Evolutionary conservation across 2,329 filamentous ascomycete species (phyloP).

Genomic region (Sporothrix brasiliensis): DNA sequence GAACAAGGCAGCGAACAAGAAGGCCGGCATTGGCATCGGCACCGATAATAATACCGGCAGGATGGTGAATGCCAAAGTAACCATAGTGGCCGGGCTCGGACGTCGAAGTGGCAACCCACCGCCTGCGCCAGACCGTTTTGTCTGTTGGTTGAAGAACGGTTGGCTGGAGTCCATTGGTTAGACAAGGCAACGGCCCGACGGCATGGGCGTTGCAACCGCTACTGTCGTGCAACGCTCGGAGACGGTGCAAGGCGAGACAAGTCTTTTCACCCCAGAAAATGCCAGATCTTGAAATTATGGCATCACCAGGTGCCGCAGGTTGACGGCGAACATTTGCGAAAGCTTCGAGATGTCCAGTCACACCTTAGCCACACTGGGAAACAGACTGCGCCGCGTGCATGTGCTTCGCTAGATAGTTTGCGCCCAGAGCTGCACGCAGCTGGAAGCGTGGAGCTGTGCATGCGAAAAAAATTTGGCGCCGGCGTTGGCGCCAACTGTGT

Average conservation of each 20-base stretch:
- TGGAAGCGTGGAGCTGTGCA: constrained; percentile 16
- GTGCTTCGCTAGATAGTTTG: constrained; percentile 17
- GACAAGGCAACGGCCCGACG: background rate
- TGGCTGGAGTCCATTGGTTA: background rate
- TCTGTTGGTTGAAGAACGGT: background rate
- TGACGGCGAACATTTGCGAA: background rate
- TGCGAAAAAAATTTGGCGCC: background rate
- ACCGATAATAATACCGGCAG: constrained; percentile 6
- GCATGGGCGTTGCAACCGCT: background rate
- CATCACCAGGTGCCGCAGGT: background rate
- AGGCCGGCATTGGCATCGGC: background rate
- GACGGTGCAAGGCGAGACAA: background rate
- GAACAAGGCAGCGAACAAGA: background rate
- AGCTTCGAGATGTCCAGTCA: background rate
- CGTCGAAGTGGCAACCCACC: background rate
- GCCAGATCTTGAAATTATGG: background rate
- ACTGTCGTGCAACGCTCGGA: background rate
- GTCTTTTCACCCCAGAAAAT: background rate
- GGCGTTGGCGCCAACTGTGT: background rate
- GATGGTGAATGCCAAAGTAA: background rate
- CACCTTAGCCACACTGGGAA: constrained; percentile 12
- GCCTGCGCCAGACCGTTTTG: background rate
- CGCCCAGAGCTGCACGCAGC: constrained; percentile 20
- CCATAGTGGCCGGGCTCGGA: background rate
- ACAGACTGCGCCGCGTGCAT: constrained; percentile 27